phyloP scores from a whole-genome alignment of 108 stramenopile genomes.

The Poteriospumella lacustris region DNA sequence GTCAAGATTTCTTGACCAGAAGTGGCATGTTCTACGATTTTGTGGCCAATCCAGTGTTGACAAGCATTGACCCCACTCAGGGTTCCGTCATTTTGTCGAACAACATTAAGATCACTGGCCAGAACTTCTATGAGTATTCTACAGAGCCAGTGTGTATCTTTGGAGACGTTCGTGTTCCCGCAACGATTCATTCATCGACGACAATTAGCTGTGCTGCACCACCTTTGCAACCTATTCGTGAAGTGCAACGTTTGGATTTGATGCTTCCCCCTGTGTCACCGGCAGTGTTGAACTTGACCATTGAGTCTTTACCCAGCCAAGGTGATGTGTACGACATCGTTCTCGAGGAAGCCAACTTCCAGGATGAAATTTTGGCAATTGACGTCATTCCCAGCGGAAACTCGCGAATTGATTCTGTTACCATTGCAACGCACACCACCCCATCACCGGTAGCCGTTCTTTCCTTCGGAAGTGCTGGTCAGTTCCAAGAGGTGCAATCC shows the following conservation, averaged over 20 bases:
- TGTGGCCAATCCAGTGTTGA: background rate
- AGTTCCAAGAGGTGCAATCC: conserved; percentile 10
- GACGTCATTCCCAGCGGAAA: background rate
- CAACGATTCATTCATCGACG: background rate
- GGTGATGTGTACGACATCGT: background rate
- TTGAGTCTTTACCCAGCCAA: background rate
- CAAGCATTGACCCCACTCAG: background rate
- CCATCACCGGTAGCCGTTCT: background rate
- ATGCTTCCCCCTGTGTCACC: background rate
- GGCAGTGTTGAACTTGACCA: background rate
- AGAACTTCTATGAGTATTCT: background rate
- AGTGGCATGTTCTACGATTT: background rate
- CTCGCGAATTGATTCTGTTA: background rate
- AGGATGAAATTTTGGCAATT: background rate
- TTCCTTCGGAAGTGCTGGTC: background rate
- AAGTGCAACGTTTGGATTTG: background rate
- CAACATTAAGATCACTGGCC: conserved; percentile 2
- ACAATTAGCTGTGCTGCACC: background rate
- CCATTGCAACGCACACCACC: background rate
- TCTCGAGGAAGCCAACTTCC: background rate
- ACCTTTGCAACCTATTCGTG: background rate
- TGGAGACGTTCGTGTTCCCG: conserved; percentile 1
- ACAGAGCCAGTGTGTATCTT: background rate
- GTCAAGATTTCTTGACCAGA: conserved; percentile 15
- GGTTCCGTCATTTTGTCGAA: background rate